Base-by-base conservation (phyloP, 2,329 filamentous ascomycete genomes). In the Neobulgaria alba region DNA sequence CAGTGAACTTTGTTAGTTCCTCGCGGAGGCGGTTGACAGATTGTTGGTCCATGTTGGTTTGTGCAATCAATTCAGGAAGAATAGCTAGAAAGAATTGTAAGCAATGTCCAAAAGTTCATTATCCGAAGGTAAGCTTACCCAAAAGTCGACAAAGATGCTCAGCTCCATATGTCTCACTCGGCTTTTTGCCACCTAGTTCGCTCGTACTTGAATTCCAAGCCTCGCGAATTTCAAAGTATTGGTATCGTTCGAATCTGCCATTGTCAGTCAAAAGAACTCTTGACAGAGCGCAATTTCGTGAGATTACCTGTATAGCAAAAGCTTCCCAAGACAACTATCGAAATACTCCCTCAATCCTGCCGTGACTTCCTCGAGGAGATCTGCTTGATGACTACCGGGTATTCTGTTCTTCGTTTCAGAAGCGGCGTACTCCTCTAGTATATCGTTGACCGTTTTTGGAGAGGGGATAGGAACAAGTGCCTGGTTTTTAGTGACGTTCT, bases 41-140 rank as follows among this genome's bases (percentile, higher is more conserved):
- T 61, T 94, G 88, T 39, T 82, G 73, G 57, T 96, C 92, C 88
- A 98, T 95, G 65, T 96, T 96, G 38, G 92, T 98, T 61, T 98
- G 92, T 3, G 89, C 89, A 47, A 96, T 80, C 30, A 96, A 78
- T 59, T 98, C 92, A 0, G 92, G 90, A 53, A 96, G 79, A 1
- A 84, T 83, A 3, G 93, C 90, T 95, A 53, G 8, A 3, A 33
- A 14, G 19, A 33, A 54, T 39, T 53, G 47, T 18, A 29, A 21
- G 14, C 10, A 30, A n/a, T n/a, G n/a, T n/a, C n/a, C n/a, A n/a
- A n/a, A n/a, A n/a, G n/a, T n/a, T n/a, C n/a, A n/a, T n/a, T n/a
- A n/a, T n/a, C n/a, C n/a, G n/a, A n/a, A n/a, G n/a, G n/a, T n/a
- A 10, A 21, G 64, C 75, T 53, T 75, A 95, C 90, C 87, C 30